phyloP scores from a whole-genome alignment of 2,329 filamentous ascomycete genomes.

The Aspergillus sclerotialis region DNA sequence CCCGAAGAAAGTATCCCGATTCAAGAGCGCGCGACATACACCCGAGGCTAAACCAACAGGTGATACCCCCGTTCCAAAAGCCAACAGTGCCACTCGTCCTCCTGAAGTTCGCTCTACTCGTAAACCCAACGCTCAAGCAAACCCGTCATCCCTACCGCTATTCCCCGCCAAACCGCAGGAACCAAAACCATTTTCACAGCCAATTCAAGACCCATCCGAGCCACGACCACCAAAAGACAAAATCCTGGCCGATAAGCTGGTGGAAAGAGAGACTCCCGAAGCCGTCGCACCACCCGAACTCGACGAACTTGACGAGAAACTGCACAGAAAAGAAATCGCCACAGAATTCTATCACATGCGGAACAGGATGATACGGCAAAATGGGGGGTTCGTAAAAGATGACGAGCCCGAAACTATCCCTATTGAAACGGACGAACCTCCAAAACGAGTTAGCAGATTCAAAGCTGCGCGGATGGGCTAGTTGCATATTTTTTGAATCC shows the following conservation, averaged over 20 bases:
- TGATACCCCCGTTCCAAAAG: conserved; percentile 5
- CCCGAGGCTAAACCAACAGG: conserved; percentile 5
- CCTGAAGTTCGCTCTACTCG: conserved; percentile 14
- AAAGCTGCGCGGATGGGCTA: conserved; percentile 39
- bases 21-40: conserved; percentile 31
- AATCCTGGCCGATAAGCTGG: conserved; percentile 53
- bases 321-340: conserved; percentile 70
- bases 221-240: conserved; percentile 36
- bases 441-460: conserved; percentile 40
- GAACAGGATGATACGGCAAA: conserved; percentile 72
- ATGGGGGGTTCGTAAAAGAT: conserved; percentile 73
- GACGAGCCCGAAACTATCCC: conserved; percentile 61
- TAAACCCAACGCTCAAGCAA: conserved; percentile 13
- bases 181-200: conserved; percentile 34
- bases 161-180: conserved; percentile 32
- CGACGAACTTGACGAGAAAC: conserved; percentile 64
- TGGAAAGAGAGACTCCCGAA: conserved; percentile 43
- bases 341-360: conserved; percentile 76
- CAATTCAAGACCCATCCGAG: conserved; percentile 20
- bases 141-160: conserved; percentile 22
- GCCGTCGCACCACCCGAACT: conserved; percentile 40
- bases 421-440: conserved; percentile 55
- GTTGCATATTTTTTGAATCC: conserved; percentile 3
- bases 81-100: conserved; percentile 11
- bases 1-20: conserved; percentile 38